Conservation (phyloP, 2,329 filamentous ascomycete genomes). For the Hypoxylon sp. region DNA sequence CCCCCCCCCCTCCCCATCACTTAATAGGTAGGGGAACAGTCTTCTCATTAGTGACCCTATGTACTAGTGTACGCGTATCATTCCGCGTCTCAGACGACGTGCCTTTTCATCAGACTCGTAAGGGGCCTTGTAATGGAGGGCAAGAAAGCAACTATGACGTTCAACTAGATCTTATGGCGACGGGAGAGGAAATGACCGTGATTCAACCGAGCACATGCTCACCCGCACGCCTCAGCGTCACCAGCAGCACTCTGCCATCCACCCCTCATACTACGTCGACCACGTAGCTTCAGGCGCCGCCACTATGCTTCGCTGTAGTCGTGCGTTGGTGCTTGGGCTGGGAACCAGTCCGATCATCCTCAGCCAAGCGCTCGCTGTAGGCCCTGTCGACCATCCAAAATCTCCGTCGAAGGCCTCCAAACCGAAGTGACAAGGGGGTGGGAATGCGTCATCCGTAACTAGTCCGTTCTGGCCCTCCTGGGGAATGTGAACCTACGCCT, state of each 20-base stretch:
- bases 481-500: slow-evolving; percentile 33
- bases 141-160: slow-evolving; percentile 9
- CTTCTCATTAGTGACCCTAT: slow-evolving; percentile 13
- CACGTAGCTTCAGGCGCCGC: slow-evolving; percentile 5
- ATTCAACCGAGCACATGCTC: slow-evolving; percentile 12
- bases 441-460: slow-evolving; percentile 19
- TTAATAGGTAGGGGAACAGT: slow-evolving; percentile 6
- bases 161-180: slow-evolving; percentile 11
- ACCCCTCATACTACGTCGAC: slow-evolving; percentile 9
- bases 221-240: not conserved
- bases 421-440: slow-evolving; percentile 26
- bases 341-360: not conserved
- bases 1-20: slow-evolving; percentile 20
- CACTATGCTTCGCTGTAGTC: slow-evolving; percentile 12
- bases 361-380: slow-evolving; percentile 7
- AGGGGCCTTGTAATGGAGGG: slow-evolving; percentile 1
- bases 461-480: slow-evolving; percentile 17
- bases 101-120: slow-evolving; percentile 5
- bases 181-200: slow-evolving; percentile 2
- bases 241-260: slow-evolving; percentile 8
- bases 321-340: not conserved
- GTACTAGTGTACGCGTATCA: slow-evolving; percentile 18
- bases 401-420: slow-evolving; percentile 21
- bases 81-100: not conserved
- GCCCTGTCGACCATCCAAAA: slow-evolving; percentile 15